Base-by-base conservation (phyloP, 495 filamentous ascomycete species). In the Lepidopterella palustris region DNA sequence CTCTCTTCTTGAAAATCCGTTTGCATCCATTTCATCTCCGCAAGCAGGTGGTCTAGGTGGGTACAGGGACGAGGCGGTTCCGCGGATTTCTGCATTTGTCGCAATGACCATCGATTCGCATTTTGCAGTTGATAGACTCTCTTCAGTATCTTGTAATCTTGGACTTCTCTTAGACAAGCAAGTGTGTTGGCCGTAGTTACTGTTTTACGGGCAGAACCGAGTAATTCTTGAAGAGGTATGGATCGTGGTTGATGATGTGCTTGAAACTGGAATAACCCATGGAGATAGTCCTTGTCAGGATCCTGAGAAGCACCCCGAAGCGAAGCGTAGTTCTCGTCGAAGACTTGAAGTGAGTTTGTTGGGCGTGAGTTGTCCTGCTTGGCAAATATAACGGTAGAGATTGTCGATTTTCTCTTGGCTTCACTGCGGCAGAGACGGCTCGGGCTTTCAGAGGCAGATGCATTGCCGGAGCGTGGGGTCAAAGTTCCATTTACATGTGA, bases 1-100 rank as follows among this genome's bases (percentile, higher is more conserved):
- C 89, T 76, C 71, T 98, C 93, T 73, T 96, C 89, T 28, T 87
- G 80, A 66, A 97, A 97, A 75, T 98, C 93, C 1, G 89, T 96
- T 35, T 89, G 82, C 84, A 98, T 89, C 95, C 93, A 97, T 72
- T 90, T 95, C 82, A 92, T 88, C 73, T 98, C 89, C 62, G 89
- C 80, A 8, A 97, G 74, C 40, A 97, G 71, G 45, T 93, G 80
- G 75, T 98, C 93, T 81, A 83, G 85, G 70, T 97, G 92, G 5
- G 84, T 81, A 1, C 80, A 77, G 11, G 85, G 84, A 35, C 90
- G 81, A 6, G 78, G 77, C 27, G 95, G 93, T 69, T 98, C 93
- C 2, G 80, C 76, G 27, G 82, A 84, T 50, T 87, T 84, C 63
- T 90, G 84, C 49, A 90, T 80, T 68, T 97, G 95, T 53, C 92